These are phyloP conservation scores for Aegle marmelos DNA, from an alignment of 345 rosid genomes.

Conservation along the genomic window DNA sequence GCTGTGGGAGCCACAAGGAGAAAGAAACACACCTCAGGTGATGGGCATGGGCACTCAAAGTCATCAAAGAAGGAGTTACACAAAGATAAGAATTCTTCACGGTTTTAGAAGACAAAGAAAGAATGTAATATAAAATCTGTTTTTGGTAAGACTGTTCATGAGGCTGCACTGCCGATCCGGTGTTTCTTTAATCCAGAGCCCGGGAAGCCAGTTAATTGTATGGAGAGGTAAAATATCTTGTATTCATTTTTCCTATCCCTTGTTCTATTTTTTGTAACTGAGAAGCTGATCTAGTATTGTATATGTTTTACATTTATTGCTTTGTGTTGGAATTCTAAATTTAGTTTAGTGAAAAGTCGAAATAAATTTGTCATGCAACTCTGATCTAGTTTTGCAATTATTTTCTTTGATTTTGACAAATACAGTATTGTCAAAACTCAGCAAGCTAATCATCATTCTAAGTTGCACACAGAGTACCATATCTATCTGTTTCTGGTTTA, in stretches of 20 bases:
- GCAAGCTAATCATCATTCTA: neutral
- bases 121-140: slow-evolving; percentile 21
- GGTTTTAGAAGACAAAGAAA: slow-evolving; percentile 29
- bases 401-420: slow-evolving; percentile 10
- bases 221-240: slow-evolving; percentile 40
- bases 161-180: slow-evolving; percentile 26
- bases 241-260: slow-evolving; percentile 32
- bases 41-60: slow-evolving; percentile 26
- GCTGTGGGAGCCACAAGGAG: slow-evolving; percentile 40
- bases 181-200: slow-evolving; percentile 21
- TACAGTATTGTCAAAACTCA: neutral
- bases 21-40: slow-evolving; percentile 47
- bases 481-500: neutral
- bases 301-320: slow-evolving; percentile 25
- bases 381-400: slow-evolving; percentile 10
- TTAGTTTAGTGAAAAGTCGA: slow-evolving; percentile 23
- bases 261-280: slow-evolving; percentile 21
- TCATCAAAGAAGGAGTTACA: slow-evolving; percentile 20
- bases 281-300: slow-evolving; percentile 37
- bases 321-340: slow-evolving; percentile 16
- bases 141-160: slow-evolving; percentile 24
- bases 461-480: neutral
- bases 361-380: slow-evolving; percentile 26
- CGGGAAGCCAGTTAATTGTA: slow-evolving; percentile 32
- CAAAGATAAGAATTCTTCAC: slow-evolving; percentile 35